These are phyloP conservation scores for Umbilicaria muhlenbergii DNA, from an alignment of 495 filamentous ascomycete genomes.

Conservation along the genomic window DNA sequence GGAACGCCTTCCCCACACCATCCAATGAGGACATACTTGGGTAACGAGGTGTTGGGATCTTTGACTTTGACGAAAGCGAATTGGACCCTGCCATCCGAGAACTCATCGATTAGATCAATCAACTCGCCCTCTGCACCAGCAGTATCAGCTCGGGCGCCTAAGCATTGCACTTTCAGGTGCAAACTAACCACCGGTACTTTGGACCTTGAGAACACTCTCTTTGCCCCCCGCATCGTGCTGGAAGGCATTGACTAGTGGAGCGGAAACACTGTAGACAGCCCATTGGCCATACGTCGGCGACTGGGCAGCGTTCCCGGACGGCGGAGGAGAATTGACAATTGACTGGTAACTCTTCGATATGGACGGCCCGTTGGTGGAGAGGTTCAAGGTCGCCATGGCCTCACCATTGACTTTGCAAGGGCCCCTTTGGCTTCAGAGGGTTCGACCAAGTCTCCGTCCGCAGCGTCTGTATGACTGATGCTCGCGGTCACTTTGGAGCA, in stretches of 20 bases:
- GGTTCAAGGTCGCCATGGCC: conserved; percentile 79
- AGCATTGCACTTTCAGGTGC: background rate
- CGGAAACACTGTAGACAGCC: conserved; percentile 83
- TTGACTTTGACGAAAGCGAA: conserved; percentile 95
- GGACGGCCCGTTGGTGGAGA: conserved; percentile 77
- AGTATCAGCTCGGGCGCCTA: background rate
- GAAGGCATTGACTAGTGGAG: conserved; percentile 81
- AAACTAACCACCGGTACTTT: conserved; percentile 66
- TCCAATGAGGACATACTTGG: conserved; percentile 84
- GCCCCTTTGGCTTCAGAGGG: too few relatives aligned
- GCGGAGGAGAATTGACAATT: conserved; percentile 56
- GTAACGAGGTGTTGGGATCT: conserved; percentile 78
- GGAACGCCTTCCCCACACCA: conserved; percentile 99
- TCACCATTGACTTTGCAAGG: too few relatives aligned
- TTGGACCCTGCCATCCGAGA: conserved; percentile 90
- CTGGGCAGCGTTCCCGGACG: conserved; percentile 45
- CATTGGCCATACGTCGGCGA: conserved; percentile 68
- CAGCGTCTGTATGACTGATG: too few relatives aligned
- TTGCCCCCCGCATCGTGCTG: conserved; percentile 66
- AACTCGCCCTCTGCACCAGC: conserved; percentile 70
- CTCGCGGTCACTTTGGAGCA: too few relatives aligned
- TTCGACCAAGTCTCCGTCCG: too few relatives aligned
- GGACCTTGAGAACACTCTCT: conserved; percentile 89
- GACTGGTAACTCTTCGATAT: conserved; percentile 86
- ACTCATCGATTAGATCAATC: conserved; percentile 88